Percentiles rank a stretch among this genome's conserved stretches.
phyloP scores from a whole-genome alignment of 805 yeast species.

The Naumovozyma dairenensis region DNA sequence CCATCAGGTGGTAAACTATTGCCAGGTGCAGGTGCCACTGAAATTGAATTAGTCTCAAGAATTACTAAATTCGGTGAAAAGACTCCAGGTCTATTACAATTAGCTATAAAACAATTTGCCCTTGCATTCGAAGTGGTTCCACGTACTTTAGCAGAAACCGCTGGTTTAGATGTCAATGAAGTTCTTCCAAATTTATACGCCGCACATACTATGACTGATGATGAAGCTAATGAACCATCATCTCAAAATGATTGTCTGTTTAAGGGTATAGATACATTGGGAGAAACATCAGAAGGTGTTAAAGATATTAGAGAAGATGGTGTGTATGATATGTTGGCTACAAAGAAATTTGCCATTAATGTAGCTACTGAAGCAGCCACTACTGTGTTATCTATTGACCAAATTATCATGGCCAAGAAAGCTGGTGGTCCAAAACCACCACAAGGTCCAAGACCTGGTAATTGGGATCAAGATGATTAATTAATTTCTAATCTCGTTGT shows the following conservation, averaged over 20 bases:
- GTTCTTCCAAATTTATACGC: conserved; percentile 84
- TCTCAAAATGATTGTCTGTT: conserved; percentile 23
- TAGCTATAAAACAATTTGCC: conserved; percentile 90
- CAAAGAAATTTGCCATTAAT: conserved; percentile 79
- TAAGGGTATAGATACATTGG: conserved; percentile 73
- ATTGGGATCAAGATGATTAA: conserved; percentile 91
- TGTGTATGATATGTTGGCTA: conserved; percentile 68
- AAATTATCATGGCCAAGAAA: conserved; percentile 96
- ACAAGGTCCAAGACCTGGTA: conserved; percentile 75
- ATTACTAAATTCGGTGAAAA: conserved; percentile 81
- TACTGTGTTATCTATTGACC: conserved; percentile 63
- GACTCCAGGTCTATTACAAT: conserved; percentile 86
- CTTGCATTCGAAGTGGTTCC: conserved; percentile 93
- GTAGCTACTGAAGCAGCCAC: conserved; percentile 94
- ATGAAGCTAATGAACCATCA: conserved; percentile 11
- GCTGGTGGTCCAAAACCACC: conserved; percentile 95
- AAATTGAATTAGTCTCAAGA: conserved; percentile 74
- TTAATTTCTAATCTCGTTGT: no score
- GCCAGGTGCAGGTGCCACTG: conserved; percentile 96
- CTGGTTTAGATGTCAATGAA: conserved; percentile 86
- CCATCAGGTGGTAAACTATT: conserved; percentile 67
- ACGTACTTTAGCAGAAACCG: conserved; percentile 83
- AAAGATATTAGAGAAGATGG: conserved; percentile 60
- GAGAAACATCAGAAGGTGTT: conserved; percentile 55
- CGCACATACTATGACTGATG: conserved; percentile 48